Evolutionary conservation across 2,329 filamentous ascomycete genomes (phyloP).

Genomic region (Colletotrichum falcatum): DNA sequence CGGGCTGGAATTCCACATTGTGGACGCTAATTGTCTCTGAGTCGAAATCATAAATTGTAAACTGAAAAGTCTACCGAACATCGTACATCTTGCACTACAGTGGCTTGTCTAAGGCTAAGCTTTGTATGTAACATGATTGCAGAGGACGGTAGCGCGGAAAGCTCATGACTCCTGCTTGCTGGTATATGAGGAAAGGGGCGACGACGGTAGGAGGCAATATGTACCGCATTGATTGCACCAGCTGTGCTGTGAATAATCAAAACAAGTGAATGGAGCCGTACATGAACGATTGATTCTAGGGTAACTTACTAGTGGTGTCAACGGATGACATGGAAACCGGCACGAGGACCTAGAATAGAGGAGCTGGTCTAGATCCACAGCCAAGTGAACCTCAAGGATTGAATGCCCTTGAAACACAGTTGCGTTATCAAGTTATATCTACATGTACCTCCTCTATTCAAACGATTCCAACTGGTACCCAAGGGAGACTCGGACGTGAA

Average conservation of each 20-base stretch:
- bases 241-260: no score
- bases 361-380: background rate
- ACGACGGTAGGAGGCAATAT: no score
- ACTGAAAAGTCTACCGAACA: fast-evolving
- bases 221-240: background rate
- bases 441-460: background rate
- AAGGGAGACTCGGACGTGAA: background rate
- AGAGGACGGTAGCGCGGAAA: no score
- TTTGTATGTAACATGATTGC: background rate
- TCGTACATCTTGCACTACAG: background rate
- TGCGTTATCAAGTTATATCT: background rate
- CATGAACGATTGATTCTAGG: background rate
- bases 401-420: background rate
- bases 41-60: background rate
- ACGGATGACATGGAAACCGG: background rate
- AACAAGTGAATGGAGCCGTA: background rate
- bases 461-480: no score
- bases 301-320: background rate
- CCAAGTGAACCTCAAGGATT: background rate
- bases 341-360: no score
- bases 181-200: no score
- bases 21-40: background rate
- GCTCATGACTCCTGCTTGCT: background rate
- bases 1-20: constrained; percentile 1
- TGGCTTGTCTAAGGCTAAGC: background rate